Evolutionary conservation across 73 alveolate species (phyloP), one percentile per base, ranked within the genome.

Genomic region (Stentor coeruleus): DNA sequence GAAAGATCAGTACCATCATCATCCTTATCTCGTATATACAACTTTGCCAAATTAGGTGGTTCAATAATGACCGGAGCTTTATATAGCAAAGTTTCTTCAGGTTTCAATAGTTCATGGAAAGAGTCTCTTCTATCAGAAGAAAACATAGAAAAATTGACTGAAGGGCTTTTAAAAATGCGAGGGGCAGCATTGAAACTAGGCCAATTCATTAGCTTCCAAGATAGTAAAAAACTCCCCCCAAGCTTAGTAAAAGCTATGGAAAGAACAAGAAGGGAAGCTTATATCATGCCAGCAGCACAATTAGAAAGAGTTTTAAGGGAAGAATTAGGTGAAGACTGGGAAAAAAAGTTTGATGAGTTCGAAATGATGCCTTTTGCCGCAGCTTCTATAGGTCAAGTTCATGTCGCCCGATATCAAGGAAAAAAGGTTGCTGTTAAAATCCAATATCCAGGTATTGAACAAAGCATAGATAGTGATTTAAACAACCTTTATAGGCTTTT

Each of bases 181-280:
- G 97, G 97, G 0, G 97, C 95, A 2, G 94, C 94, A 3, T 66
- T 92, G 83, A 92, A 92, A 87, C 39, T 92, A 35, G 97, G 97
- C 39, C 90, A 92, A 79, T 82, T 92, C 35, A 66, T 92, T 6
- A 86, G 94, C 76, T 84, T 89, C 4, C 82, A 81, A 76, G 97
- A 92, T 35, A 91, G 86, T 1, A 11, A 66, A 35, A 85, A 81
- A 2, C 85, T 92, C 1, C 95, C 95, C 31, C 91, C 92, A 0
- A 82, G 83, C 0, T 87, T 92, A 40, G 59, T 89, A 59, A 82
- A 82, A 39, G 97, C 97, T 3, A 72, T 92, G 87, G 93, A 89
- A 74, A 86, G 74, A 60, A 92, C 97, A 30, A 74, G 97, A 55
- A 3, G 82, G 79, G 93, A 86, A 80, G 97, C 97, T 33, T 92